Evolutionary conservation across 352 stramenopile genomes (phyloP).

Genomic region (Poterioochromonas sp.): DNA sequence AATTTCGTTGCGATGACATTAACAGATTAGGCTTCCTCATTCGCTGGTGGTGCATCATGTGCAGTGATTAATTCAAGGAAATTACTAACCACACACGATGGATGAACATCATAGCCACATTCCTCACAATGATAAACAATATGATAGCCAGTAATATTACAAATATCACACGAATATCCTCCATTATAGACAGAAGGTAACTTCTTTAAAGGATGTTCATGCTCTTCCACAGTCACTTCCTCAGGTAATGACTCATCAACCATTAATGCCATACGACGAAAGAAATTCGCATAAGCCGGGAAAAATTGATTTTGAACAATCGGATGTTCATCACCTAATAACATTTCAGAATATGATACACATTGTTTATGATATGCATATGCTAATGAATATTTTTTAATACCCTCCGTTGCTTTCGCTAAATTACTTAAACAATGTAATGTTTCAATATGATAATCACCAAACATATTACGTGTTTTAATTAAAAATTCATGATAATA

Average conservation of each 20-base stretch:
- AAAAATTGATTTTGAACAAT: neutral
- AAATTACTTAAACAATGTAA: neutral
- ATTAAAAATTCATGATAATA: neutral
- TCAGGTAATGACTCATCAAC: neutral
- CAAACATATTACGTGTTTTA: neutral
- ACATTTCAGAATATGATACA: neutral
- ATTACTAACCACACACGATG: neutral
- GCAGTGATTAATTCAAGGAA: no score
- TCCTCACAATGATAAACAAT: neutral
- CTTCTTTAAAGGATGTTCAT: neutral
- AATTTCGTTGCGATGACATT: no score
- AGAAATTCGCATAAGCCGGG: neutral
- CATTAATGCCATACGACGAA: neutral
- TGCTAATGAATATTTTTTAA: neutral
- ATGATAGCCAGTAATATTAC: neutral
- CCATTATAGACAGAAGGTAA: neutral
- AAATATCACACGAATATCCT: neutral
- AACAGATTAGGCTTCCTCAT: no score
- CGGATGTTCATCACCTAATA: neutral
- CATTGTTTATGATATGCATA: neutral
- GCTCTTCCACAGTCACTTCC: neutral
- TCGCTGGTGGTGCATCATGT: no score
- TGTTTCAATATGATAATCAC: neutral
- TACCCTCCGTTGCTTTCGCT: neutral
- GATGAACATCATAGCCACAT: neutral